Percentiles rank a stretch among this genome's conserved stretches.
Conservation (phyloP, 192 early-diverging fungal genomes). For the Geranomyces michiganensis region DNA sequence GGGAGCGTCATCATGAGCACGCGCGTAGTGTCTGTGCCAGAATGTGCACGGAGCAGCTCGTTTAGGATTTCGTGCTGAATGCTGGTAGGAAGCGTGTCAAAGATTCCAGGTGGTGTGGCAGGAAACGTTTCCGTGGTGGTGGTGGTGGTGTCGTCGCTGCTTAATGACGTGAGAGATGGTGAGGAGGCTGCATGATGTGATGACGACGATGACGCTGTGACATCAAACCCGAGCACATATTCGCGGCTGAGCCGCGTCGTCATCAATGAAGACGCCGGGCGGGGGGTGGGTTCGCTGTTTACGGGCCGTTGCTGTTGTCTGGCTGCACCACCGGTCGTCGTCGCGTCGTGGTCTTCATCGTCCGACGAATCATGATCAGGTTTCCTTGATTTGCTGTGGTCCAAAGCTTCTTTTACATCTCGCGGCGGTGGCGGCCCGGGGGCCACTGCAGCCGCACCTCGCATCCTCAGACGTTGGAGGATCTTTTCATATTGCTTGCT, state of each 20-base stretch:
- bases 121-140: too few relatives aligned
- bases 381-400: not conserved
- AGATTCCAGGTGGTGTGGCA: not conserved
- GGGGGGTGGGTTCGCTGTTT: not conserved
- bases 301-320: too few relatives aligned
- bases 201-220: not conserved
- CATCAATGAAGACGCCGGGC: conserved; percentile 10
- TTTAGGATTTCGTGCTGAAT: conserved; percentile 25
- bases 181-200: too few relatives aligned
- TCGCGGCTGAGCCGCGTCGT: conserved; percentile 11
- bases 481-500: conserved; percentile 18
- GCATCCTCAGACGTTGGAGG: conserved; percentile 4
- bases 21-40: conserved; percentile 8
- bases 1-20: conserved; percentile 28
- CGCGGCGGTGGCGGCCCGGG: not conserved
- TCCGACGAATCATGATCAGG: not conserved
- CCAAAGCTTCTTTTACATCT: not conserved
- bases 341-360: not conserved
- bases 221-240: conserved; percentile 12
- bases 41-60: conserved; percentile 15
- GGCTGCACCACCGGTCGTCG: too few relatives aligned
- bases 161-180: too few relatives aligned
- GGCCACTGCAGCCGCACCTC: not conserved
- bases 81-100: conserved; percentile 23
- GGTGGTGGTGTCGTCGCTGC: too few relatives aligned